phyloP scores from a whole-genome alignment of 192 early-diverging fungal genomes.

The Coemansia sp. region DNA sequence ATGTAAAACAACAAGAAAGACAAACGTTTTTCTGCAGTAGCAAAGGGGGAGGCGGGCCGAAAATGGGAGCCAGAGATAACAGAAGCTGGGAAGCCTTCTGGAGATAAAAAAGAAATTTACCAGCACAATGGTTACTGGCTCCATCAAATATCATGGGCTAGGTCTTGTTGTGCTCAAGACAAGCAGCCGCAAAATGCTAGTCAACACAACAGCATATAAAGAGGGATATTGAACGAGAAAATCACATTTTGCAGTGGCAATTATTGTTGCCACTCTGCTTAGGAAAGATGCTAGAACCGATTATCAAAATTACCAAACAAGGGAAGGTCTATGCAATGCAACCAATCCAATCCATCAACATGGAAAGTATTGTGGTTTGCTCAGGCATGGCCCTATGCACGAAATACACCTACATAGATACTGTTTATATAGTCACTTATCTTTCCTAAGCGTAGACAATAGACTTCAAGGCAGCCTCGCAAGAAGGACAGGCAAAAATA shows the following conservation, averaged over 20 bases:
- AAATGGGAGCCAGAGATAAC: neutral
- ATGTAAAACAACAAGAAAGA: neutral
- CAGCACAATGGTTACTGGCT: conserved; percentile 1
- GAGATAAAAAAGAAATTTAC: conserved; percentile 1
- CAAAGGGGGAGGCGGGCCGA: conserved; percentile 5
- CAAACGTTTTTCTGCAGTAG: neutral
- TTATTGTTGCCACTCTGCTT: neutral
- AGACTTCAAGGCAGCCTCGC: neutral
- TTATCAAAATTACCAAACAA: neutral
- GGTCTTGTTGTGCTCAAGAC: neutral
- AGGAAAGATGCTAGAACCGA: conserved; percentile 1
- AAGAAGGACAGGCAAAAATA: conserved; percentile 1
- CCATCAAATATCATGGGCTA: neutral
- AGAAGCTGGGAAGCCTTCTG: neutral
- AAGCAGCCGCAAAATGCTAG: neutral
- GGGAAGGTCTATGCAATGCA: neutral
- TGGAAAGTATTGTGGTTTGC: conserved; percentile 4
- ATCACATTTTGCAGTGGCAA: neutral
- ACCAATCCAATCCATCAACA: conserved; percentile 9
- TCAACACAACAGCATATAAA: neutral
- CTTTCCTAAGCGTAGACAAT: neutral
- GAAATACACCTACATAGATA: neutral
- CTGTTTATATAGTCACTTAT: neutral
- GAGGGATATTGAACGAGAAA: neutral
- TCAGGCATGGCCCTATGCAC: neutral